A percentile compares a stretch with the other conserved stretches of the same genome.
Evolutionary conservation across 257 asterid genomes (phyloP).

Genomic region (Solanum etuberosum): DNA sequence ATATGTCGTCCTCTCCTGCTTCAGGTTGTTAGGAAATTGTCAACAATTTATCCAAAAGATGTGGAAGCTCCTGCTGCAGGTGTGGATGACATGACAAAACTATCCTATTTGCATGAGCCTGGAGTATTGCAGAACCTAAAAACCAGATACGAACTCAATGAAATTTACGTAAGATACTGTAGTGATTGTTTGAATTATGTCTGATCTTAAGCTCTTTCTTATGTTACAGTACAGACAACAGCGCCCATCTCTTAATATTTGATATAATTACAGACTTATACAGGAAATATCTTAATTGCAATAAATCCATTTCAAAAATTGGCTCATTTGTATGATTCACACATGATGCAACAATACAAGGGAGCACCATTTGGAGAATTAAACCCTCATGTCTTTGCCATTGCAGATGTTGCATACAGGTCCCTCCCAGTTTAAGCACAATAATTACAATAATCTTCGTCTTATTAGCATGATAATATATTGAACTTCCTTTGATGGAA

Average conservation of each 20-base stretch:
- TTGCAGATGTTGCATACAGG: slow-evolving; percentile 99
- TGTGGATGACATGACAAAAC: slow-evolving; percentile 98
- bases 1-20: background rate
- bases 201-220: background rate
- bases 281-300: slow-evolving; percentile 93
- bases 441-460: background rate
- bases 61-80: slow-evolving; percentile 94
- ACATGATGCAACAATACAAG: slow-evolving; percentile 97
- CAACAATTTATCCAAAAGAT: slow-evolving; percentile 79
- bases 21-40: slow-evolving; percentile 67
- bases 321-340: slow-evolving; percentile 71
- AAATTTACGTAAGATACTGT: slow-evolving; percentile 59
- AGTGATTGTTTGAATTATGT: background rate
- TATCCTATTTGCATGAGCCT: slow-evolving; percentile 94
- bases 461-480: slow-evolving; percentile 10
- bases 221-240: background rate
- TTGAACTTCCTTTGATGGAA: slow-evolving; percentile 12
- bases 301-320: slow-evolving; percentile 96
- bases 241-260: slow-evolving; percentile 10
- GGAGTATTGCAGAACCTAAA: slow-evolving; percentile 85
- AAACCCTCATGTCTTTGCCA: slow-evolving; percentile 97
- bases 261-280: slow-evolving; percentile 70
- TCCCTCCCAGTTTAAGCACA: slow-evolving; percentile 14
- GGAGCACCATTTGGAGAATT: slow-evolving; percentile 94
- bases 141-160: slow-evolving; percentile 90